These are phyloP conservation scores for Pichia scutulata DNA, from an alignment of 805 yeast species.

Conservation along the genomic window DNA sequence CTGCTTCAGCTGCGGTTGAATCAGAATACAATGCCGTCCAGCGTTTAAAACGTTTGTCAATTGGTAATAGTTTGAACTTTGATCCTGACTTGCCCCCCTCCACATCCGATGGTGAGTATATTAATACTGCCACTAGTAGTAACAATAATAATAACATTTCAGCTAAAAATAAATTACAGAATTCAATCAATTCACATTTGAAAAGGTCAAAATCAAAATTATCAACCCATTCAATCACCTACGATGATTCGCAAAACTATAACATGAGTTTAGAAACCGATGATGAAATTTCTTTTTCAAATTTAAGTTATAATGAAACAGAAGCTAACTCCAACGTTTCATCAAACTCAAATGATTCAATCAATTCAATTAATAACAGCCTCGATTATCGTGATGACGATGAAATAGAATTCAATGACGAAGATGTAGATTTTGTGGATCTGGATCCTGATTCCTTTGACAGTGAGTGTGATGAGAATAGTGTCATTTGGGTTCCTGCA, in stretches of 20 bases:
- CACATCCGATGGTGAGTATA: not conserved
- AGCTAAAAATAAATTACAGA: not conserved
- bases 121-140: not conserved
- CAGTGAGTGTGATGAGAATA: slow-evolving; percentile 7
- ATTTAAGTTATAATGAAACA: not conserved
- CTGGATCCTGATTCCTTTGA: slow-evolving; percentile 11
- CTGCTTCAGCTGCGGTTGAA: slow-evolving; percentile 72
- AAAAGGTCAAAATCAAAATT: slow-evolving; percentile 8
- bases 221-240: slow-evolving; percentile 4
- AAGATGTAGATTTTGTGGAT: slow-evolving; percentile 11
- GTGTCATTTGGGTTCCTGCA: slow-evolving; percentile 90
- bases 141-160: not conserved
- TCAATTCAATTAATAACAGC: not conserved
- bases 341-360: not conserved
- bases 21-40: slow-evolving; percentile 67
- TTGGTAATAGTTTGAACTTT: slow-evolving; percentile 50
- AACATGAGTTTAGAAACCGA: not conserved
- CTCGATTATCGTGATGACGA: slow-evolving; percentile 3
- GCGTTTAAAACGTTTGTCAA: slow-evolving; percentile 64
- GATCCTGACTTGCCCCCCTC: slow-evolving; percentile 64
- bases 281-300: not conserved
- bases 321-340: not conserved
- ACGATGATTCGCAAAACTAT: not conserved
- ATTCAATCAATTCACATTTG: not conserved
- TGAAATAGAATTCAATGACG: slow-evolving; percentile 20